Conservation (phyloP, 345 rosid species). For the Toxicodendron radicans region DNA sequence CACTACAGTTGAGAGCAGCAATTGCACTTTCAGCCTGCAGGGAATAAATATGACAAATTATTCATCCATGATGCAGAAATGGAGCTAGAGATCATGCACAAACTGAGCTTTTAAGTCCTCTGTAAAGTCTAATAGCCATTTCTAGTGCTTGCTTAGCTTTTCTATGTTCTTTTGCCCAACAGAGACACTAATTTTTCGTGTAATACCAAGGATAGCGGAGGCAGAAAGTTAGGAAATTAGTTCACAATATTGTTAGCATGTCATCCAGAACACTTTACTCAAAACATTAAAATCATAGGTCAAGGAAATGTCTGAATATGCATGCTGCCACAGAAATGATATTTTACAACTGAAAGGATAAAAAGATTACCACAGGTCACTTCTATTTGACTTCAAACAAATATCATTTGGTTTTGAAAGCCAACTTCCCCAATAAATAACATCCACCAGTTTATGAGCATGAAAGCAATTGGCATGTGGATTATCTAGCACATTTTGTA, state of each 20-base stretch:
- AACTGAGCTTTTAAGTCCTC: background rate
- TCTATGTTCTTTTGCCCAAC: background rate
- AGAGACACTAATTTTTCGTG: background rate
- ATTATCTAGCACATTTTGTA: background rate
- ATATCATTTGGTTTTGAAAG: background rate
- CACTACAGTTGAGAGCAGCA: constrained; percentile 94
- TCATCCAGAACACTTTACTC: background rate
- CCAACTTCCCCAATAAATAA: background rate
- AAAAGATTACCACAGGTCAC: background rate
- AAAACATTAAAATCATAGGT: background rate
- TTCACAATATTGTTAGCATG: background rate
- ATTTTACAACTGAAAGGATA: background rate
- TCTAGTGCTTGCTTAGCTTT: background rate
- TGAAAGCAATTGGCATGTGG: background rate
- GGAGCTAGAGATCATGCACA: background rate
- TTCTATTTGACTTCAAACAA: background rate
- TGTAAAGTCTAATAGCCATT: background rate
- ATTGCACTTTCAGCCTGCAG: constrained; percentile 95
- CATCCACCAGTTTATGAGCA: background rate
- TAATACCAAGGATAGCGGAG: background rate
- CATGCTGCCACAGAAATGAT: background rate
- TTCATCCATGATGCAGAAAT: background rate
- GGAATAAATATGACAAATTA: background rate
- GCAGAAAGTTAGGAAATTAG: background rate
- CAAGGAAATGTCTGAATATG: background rate